phyloP scores from a whole-genome alignment of 768 basidiomycete species.

The Floccularia luteovirens region DNA sequence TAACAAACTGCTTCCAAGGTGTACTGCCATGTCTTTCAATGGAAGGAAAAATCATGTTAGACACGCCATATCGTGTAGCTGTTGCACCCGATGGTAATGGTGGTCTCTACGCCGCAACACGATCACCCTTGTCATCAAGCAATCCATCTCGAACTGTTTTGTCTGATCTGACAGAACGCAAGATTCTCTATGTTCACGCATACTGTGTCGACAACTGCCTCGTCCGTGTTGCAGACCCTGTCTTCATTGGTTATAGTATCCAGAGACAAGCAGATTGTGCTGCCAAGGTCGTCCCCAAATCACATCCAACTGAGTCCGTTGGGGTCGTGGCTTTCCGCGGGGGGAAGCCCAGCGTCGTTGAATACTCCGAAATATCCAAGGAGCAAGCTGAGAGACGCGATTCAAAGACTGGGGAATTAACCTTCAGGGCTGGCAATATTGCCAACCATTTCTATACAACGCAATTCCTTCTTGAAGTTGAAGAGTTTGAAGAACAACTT shows the following conservation, averaged over 20 bases:
- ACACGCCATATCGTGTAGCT: constrained; percentile 71
- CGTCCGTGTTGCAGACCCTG: constrained; percentile 92
- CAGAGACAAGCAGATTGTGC: constrained; percentile 83
- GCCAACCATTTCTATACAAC: constrained; percentile 98
- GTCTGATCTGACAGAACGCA: constrained; percentile 68
- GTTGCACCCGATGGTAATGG: constrained; percentile 98
- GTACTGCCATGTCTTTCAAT: constrained; percentile 91
- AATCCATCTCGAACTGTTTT: constrained; percentile 69
- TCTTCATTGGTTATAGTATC: constrained; percentile 95
- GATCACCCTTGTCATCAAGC: constrained; percentile 57
- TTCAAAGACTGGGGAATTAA: constrained; percentile 61
- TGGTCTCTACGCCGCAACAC: constrained; percentile 91
- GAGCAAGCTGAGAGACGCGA: constrained; percentile 80
- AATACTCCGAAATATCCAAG: constrained; percentile 92
- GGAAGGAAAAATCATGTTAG: constrained; percentile 91
- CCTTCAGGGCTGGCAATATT: constrained; percentile 94
- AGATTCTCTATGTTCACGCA: constrained; percentile 83
- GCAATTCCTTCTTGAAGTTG: constrained; percentile 68
- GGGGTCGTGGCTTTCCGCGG: constrained; percentile 87
- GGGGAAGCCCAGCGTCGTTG: constrained; percentile 86
- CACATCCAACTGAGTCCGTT: constrained; percentile 81
- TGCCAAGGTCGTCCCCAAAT: constrained; percentile 94
- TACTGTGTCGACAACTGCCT: constrained; percentile 99
- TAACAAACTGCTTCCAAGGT: constrained; percentile 38
- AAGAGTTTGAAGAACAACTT: constrained; percentile 79